These are phyloP conservation scores for Boletus bicolor DNA, from an alignment of 768 basidiomycete genomes.

Conservation along the genomic window DNA sequence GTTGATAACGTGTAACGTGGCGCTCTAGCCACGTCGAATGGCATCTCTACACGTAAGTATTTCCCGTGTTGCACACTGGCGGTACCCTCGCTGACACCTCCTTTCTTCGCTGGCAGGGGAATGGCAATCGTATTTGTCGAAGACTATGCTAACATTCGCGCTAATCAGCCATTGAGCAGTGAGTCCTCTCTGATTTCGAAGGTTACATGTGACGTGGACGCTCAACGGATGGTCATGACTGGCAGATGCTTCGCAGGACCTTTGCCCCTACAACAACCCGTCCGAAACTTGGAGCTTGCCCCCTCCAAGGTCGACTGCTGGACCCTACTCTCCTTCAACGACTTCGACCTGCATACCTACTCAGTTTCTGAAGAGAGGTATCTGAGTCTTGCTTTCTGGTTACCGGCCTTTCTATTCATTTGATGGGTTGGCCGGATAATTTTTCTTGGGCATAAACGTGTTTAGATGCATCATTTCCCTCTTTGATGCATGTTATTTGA, in stretches of 20 bases:
- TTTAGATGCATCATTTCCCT: neutral
- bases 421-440: neutral
- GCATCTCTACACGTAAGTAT: slow-evolving; percentile 23
- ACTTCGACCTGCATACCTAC: slow-evolving; percentile 3
- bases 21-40: slow-evolving; percentile 25
- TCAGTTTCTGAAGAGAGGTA: neutral
- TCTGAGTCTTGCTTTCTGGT: neutral
- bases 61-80: no score
- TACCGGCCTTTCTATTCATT: neutral
- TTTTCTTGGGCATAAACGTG: neutral
- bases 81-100: neutral
- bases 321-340: slow-evolving; percentile 5
- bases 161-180: neutral
- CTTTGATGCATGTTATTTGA: neutral
- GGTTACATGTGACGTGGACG: neutral
- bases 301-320: slow-evolving; percentile 3
- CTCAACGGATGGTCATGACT: neutral
- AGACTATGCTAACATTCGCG: slow-evolving; percentile 3
- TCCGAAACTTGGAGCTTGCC: slow-evolving; percentile 5
- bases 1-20: neutral
- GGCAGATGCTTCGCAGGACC: neutral
- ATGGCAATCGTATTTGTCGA: slow-evolving; percentile 17
- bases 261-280: slow-evolving; percentile 11
- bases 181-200: neutral
- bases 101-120: neutral